Base-by-base conservation (phyloP, 2,329 filamentous ascomycete genomes). In the Cladosporium sp. region DNA sequence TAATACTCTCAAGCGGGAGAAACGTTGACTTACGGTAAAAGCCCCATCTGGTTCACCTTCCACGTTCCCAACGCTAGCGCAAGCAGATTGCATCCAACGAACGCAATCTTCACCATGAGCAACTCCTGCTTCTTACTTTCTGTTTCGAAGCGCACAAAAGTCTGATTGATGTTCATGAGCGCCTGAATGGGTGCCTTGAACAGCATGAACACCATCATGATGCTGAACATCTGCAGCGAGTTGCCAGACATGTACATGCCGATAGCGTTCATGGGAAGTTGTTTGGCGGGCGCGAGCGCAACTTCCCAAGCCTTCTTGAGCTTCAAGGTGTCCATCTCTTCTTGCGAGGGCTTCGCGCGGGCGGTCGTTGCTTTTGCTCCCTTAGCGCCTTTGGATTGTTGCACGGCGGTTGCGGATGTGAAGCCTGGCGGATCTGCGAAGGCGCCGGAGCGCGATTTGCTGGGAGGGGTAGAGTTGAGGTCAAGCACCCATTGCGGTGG, bases 201-300 rank as follows among this genome's bases (percentile, higher is more conserved):
- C 43, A 95, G 85, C 87, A 96, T 97, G 65, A 92, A 91, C 14
- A 97, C 92, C 91, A 97, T 98, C 89, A 97, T 97, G 73, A 98
- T 97, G 72, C 87, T 95, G 77, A 98, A 98, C 61, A 98, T 97
- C 70, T 98, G 93, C 43, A 98, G 82, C 56, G 89, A 90, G 75
- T 97, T 98, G 65, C 93, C 93, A 32, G 92, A 95, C 93, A 98
- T 98, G 80, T 98, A 98, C 90, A 97, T 97, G 85, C 96, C 96
- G 70, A 98, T 92, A 58, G 86, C 91, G 53, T 95, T 97, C 93
- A 98, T 98, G 54, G 93, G 93, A 43, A 98, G 78, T 68, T 86
- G 85, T 76, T 98, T 98, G 57, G 93, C 86, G 0, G 93, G 93
- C 2, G 86, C 92, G 44, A 98, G 82, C 40, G 93, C 92, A 42